These are phyloP conservation scores for Westerdykella ornata DNA, from an alignment of 2,329 filamentous ascomycete genomes.

Conservation along the genomic window DNA sequence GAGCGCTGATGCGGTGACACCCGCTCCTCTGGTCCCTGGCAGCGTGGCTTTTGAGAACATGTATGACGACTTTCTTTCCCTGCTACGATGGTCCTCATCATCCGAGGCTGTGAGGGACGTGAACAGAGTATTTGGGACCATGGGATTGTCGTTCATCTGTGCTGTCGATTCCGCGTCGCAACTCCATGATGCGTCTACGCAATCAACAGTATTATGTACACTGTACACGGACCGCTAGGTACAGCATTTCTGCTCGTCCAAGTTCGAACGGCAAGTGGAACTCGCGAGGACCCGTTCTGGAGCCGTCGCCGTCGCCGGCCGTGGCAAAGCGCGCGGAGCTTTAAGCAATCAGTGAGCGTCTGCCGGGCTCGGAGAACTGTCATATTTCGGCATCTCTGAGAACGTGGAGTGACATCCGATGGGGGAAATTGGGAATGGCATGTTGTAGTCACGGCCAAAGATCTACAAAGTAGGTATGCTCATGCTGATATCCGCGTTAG, in stretches of 20 bases:
- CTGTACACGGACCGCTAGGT: neutral
- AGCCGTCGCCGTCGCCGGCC: slow-evolving; percentile 16
- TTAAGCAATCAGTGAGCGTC: neutral
- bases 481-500: too few relatives aligned
- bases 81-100: slow-evolving; percentile 20
- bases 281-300: slow-evolving; percentile 27
- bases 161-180: neutral
- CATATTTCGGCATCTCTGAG: too few relatives aligned
- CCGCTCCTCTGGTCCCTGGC: slow-evolving; percentile 28
- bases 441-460: too few relatives aligned
- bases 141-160: neutral
- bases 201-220: neutral
- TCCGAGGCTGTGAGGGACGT: neutral
- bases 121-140: neutral
- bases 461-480: too few relatives aligned
- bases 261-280: slow-evolving; percentile 28
- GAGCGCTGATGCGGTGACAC: slow-evolving; percentile 13
- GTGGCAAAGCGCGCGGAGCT: neutral
- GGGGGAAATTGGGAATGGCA: too few relatives aligned
- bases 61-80: slow-evolving; percentile 16
- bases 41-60: slow-evolving; percentile 7
- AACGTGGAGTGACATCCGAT: too few relatives aligned
- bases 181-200: neutral
- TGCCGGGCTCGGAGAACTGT: too few relatives aligned
- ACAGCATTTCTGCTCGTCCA: neutral